Conservation (phyloP, 768 basidiomycete genomes). For the Suillus brevipes region DNA sequence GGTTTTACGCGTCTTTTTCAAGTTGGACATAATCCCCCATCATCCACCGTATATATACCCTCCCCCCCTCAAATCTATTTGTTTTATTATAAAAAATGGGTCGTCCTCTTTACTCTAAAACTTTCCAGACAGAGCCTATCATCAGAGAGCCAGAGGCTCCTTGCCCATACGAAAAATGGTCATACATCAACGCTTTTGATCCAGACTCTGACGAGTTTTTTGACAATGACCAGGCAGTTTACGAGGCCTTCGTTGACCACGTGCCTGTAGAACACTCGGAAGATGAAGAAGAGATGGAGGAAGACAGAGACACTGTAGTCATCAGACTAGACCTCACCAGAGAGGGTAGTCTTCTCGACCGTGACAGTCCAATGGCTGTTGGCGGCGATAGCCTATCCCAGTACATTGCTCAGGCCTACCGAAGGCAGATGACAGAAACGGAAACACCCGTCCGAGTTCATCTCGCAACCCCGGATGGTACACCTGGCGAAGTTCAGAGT, state of each 20-base stretch:
- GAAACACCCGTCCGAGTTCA: constrained; percentile 21
- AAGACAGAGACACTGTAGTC: constrained; percentile 34
- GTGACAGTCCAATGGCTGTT: constrained; percentile 50
- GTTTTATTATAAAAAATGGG: constrained; percentile 49
- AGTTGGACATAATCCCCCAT: background rate
- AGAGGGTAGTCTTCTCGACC: constrained; percentile 46
- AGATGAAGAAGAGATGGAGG: constrained; percentile 27
- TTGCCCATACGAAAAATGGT: constrained; percentile 56
- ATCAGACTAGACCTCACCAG: constrained; percentile 35
- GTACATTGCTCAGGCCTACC: constrained; percentile 40
- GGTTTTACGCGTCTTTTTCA: constrained; percentile 3
- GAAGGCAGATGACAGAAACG: constrained; percentile 23
- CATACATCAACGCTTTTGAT: constrained; percentile 66
- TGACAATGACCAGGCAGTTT: constrained; percentile 52
- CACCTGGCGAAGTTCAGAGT: constrained; percentile 15
- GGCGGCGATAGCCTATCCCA: constrained; percentile 43
- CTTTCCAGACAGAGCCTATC: constrained; percentile 38
- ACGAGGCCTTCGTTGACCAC: constrained; percentile 64
- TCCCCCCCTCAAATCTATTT: constrained; percentile 10
- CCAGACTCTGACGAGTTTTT: constrained; percentile 83
- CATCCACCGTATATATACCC: constrained; percentile 18
- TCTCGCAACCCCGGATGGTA: constrained; percentile 21
- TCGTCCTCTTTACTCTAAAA: constrained; percentile 57
- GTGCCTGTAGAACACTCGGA: constrained; percentile 16
- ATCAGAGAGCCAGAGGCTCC: constrained; percentile 46